Evolutionary conservation across 2,329 filamentous ascomycete species (phyloP).

Genomic region (Aspergillus fijiensis): DNA sequence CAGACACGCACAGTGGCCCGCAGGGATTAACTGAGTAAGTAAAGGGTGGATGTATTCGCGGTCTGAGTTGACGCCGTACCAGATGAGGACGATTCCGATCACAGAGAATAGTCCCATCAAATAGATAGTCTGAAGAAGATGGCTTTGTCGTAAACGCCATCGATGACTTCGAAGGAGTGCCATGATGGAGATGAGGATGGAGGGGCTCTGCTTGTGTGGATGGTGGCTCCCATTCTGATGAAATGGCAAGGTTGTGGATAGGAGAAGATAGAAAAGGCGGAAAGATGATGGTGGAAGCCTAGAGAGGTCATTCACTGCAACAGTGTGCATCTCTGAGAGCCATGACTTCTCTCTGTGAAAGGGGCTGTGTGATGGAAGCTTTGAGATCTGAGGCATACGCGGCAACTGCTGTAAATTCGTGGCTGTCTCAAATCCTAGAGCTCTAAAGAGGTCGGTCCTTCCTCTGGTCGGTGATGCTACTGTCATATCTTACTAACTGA

Average conservation of each 20-base stretch:
- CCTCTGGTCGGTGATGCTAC: not conserved
- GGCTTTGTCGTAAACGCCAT: conserved; percentile 24
- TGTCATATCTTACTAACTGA: not conserved
- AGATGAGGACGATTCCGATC: conserved; percentile 25
- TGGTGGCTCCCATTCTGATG: not conserved
- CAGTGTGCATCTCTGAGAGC: not conserved
- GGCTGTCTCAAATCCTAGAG: not conserved
- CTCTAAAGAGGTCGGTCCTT: not conserved
- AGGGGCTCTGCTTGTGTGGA: not conserved
- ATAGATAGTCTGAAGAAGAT: conserved; percentile 21
- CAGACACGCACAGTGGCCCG: conserved; percentile 40
- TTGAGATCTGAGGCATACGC: not conserved
- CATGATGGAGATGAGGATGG: conserved; percentile 20
- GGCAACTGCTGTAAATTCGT: not conserved
- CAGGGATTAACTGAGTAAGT: conserved; percentile 40
- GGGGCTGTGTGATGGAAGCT: not conserved
- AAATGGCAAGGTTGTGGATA: not conserved
- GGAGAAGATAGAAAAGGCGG: not conserved
- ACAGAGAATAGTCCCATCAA: conserved; percentile 22
- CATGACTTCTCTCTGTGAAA: not conserved
- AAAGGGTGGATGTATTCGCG: conserved; percentile 37
- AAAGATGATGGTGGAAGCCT: not conserved
- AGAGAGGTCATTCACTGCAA: not conserved
- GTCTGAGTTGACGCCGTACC: conserved; percentile 40
- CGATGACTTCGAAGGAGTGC: conserved; percentile 21